A percentile compares a stretch with the other conserved stretches of the same genome.
phyloP scores from a whole-genome alignment of 2,329 filamentous ascomycete genomes.

The Talaromyces sp. region DNA sequence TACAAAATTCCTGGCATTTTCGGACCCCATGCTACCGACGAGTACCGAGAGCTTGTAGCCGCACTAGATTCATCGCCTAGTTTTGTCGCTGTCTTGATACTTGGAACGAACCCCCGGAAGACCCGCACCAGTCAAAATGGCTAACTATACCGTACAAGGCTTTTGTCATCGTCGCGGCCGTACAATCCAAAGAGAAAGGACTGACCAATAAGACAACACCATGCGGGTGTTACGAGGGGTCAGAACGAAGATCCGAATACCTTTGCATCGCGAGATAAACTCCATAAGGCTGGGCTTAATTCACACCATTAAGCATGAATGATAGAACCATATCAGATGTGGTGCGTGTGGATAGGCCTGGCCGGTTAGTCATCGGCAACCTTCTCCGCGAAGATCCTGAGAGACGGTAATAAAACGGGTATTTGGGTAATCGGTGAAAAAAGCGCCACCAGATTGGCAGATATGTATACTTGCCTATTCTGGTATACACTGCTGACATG shows the following conservation, averaged over 20 bases:
- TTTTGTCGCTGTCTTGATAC: neutral
- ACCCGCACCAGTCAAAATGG: neutral
- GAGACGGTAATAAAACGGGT: neutral
- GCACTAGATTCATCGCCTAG: neutral
- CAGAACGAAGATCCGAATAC: neutral
- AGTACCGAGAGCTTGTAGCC: conserved; percentile 3
- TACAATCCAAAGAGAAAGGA: neutral
- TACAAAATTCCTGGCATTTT: neutral
- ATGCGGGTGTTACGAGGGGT: neutral
- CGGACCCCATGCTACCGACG: neutral
- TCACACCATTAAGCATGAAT: neutral
- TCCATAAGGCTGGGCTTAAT: conserved; percentile 5
- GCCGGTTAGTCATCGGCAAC: conserved; percentile 2
- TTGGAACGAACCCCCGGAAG: conserved; percentile 2
- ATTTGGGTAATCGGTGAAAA: neutral
- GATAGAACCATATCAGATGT: neutral
- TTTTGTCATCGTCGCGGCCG: neutral
- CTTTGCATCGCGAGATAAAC: neutral
- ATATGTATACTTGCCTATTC: conserved; percentile 22
- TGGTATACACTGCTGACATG: conserved; percentile 7
- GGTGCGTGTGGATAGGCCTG: conserved; percentile 6
- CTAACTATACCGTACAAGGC: conserved; percentile 1
- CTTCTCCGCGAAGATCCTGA: conserved; percentile 12
- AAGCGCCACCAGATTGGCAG: conserved; percentile 14
- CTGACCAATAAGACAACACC: neutral